phyloP scores from a whole-genome alignment of 2,329 filamentous ascomycete genomes.

The Fusarium sp. region DNA sequence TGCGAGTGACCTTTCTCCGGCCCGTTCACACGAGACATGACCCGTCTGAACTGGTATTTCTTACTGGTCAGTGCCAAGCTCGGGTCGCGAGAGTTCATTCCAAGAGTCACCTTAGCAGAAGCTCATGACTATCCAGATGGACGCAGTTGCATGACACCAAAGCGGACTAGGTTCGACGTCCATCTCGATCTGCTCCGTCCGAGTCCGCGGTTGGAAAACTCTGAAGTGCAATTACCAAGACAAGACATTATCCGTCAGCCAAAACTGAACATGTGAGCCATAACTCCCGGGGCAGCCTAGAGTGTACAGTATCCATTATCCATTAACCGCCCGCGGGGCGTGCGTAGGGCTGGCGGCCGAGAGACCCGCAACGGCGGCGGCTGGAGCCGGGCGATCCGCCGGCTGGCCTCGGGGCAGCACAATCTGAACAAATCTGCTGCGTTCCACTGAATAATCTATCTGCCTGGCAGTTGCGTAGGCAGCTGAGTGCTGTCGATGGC shows the following conservation, averaged over 20 bases:
- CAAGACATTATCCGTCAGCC: not conserved
- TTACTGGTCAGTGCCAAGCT: not conserved
- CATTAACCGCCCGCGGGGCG: conserved; percentile 4
- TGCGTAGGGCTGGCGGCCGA: conserved; percentile 32
- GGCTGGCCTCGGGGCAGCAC: conserved; percentile 9
- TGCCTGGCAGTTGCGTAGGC: not conserved
- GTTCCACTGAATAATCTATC: not conserved
- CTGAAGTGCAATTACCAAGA: not conserved
- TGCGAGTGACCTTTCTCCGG: not conserved
- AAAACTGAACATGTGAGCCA: conserved; percentile 4
- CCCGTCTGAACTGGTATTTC: not conserved
- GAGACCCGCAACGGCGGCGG: conserved; percentile 29
- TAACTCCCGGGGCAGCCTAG: not conserved
- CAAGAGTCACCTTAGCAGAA: conserved; percentile 7
- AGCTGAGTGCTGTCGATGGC: not conserved
- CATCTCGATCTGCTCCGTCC: conserved; percentile 6
- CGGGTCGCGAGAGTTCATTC: not conserved
- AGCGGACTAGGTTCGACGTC: not conserved
- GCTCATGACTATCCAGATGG: not conserved
- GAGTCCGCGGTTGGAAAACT: not conserved
- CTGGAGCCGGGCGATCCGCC: conserved; percentile 32
- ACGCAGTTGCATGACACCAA: not conserved
- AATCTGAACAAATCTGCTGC: not conserved
- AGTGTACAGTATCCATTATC: not conserved
- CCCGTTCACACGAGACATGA: conserved; percentile 2